Conservation (phyloP, 352 stramenopile genomes). For the Aphanomyces cochlioides region DNA sequence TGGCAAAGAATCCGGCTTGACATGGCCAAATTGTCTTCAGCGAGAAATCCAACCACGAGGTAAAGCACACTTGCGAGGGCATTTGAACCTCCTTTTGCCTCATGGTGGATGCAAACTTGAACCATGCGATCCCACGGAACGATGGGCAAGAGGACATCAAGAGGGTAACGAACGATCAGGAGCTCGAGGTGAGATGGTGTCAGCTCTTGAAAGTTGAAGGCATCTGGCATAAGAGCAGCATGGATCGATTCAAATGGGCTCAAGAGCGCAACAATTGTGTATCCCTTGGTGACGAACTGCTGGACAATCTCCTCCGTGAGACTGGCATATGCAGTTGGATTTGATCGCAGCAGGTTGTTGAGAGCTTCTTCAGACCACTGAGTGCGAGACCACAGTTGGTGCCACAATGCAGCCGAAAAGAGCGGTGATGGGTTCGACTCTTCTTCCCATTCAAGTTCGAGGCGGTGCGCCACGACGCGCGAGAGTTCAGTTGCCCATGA, state of each 20-base stretch:
- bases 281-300: neutral
- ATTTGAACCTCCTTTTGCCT: neutral
- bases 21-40: slow-evolving; percentile 5
- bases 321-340: neutral
- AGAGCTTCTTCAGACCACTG: neutral
- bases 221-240: neutral
- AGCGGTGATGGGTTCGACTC: too few species aligned
- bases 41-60: neutral
- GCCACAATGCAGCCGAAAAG: neutral
- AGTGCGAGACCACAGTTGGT: neutral
- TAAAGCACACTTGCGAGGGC: neutral
- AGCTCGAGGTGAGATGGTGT: neutral
- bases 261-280: neutral
- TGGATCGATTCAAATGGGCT: slow-evolving; percentile 3
- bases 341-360: neutral
- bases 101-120: neutral
- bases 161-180: neutral
- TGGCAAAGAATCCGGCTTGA: slow-evolving; percentile 3
- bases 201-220: neutral
- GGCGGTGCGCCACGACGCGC: neutral
- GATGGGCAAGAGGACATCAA: neutral
- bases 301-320: neutral
- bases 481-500: neutral
- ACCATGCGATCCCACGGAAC: slow-evolving; percentile 14
- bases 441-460: neutral